Percentiles rank a stretch among this genome's conserved stretches.
phyloP scores from a whole-genome alignment of 805 yeast species.

The Grigorovia yakushimaensis region DNA sequence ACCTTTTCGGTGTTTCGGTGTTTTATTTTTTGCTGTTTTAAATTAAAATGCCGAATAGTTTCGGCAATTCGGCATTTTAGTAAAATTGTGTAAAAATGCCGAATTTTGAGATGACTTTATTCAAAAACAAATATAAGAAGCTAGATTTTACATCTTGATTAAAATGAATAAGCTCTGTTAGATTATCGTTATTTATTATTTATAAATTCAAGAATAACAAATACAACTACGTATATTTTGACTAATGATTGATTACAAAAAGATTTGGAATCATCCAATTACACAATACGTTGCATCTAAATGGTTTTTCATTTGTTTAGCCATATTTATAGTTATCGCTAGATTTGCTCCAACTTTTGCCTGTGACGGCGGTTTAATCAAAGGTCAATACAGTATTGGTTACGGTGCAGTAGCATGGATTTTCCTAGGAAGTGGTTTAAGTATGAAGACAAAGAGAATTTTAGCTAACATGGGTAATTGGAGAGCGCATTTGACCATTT shows the following conservation, averaged over 20 bases:
- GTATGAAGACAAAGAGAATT: constrained; percentile 59
- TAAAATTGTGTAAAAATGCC: not conserved
- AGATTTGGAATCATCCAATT: constrained; percentile 16
- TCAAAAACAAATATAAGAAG: no score
- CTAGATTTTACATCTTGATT: no score
- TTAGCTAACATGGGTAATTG: constrained; percentile 58
- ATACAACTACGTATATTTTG: no score
- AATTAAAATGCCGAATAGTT: no score
- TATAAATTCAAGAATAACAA: no score
- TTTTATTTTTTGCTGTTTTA: no score
- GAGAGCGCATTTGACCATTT: constrained; percentile 73
- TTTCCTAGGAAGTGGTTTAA: constrained; percentile 70
- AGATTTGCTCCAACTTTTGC: constrained; percentile 76
- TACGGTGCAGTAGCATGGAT: constrained; percentile 85
- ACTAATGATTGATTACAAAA: not conserved
- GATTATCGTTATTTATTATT: no score
- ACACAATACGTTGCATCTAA: constrained; percentile 29
- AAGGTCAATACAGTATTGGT: constrained; percentile 66
- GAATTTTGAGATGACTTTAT: not conserved
- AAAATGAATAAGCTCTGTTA: no score
- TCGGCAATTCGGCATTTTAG: not conserved
- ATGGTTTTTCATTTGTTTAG: constrained; percentile 73
- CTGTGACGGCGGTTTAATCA: constrained; percentile 66
- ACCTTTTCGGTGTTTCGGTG: no score
- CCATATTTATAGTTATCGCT: constrained; percentile 65